phyloP scores from a whole-genome alignment of 108 stramenopile species.

The Epithemia pelagica region DNA sequence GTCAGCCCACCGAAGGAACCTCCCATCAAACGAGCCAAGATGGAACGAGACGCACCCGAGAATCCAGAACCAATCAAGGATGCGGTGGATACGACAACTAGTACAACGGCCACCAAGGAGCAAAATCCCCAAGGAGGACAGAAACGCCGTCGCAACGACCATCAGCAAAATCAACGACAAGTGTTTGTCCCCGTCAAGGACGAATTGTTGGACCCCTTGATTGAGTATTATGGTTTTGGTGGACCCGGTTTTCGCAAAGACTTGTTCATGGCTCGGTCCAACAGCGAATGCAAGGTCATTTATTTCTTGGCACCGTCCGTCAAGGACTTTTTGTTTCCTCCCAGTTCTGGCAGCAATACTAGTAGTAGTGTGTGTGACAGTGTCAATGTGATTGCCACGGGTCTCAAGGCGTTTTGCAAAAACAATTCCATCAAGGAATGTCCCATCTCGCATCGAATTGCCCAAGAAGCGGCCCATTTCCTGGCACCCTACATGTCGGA shows the following conservation, averaged over 20 bases:
- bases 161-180: conserved; percentile 42
- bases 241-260: conserved; percentile 52
- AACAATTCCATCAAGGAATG: conserved; percentile 58
- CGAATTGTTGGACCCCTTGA: conserved; percentile 44
- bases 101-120: conserved; percentile 17
- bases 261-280: conserved; percentile 63
- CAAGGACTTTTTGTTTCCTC: no score
- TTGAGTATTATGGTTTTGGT: conserved; percentile 64
- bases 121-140: conserved; percentile 4
- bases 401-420: conserved; percentile 69
- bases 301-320: conserved; percentile 68
- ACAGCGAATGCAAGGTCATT: conserved; percentile 64
- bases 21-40: neutral
- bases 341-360: no score
- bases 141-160: conserved; percentile 19
- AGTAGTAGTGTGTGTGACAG: conserved; percentile 65
- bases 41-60: conserved; percentile 10
- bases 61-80: conserved; percentile 11
- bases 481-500: conserved; percentile 77
- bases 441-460: conserved; percentile 41
- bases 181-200: conserved; percentile 62
- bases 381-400: conserved; percentile 69
- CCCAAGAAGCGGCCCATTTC: conserved; percentile 80
- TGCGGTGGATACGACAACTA: conserved; percentile 13
- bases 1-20: conserved; percentile 1